phyloP scores from a whole-genome alignment of 345 rosid species.

The Erucastrum elatum region DNA sequence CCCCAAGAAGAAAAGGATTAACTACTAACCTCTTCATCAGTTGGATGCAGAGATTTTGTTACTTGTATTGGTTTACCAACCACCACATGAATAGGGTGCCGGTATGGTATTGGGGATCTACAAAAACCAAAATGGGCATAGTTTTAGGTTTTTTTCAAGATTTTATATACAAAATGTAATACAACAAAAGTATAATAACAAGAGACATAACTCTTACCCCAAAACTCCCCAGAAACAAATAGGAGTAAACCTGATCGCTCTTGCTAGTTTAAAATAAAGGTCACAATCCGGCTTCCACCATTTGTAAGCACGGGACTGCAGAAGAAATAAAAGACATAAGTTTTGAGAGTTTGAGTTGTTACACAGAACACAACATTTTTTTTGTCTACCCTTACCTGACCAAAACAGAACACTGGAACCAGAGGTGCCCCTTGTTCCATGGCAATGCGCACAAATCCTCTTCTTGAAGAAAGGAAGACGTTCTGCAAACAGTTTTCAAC shows the following conservation, averaged over 20 bases:
- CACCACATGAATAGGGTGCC: slow-evolving; percentile 75
- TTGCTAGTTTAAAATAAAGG: slow-evolving; percentile 54
- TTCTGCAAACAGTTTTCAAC: slow-evolving; percentile 49
- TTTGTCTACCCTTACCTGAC: slow-evolving; percentile 54
- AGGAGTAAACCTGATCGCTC: slow-evolving; percentile 82
- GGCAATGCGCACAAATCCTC: slow-evolving; percentile 86
- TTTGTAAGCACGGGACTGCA: slow-evolving; percentile 62
- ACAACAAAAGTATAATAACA: neutral
- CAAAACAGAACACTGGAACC: slow-evolving; percentile 94
- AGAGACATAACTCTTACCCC: slow-evolving; percentile 49
- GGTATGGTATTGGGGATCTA: slow-evolving; percentile 79
- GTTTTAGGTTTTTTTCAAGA: neutral
- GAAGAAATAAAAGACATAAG: slow-evolving; percentile 12
- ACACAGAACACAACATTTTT: slow-evolving; percentile 1
- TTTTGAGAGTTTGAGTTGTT: neutral
- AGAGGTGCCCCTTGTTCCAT: slow-evolving; percentile 77
- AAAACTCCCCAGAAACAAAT: slow-evolving; percentile 82
- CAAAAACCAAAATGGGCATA: neutral
- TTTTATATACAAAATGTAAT: neutral
- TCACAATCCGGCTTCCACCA: slow-evolving; percentile 94
- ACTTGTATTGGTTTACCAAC: slow-evolving; percentile 83
- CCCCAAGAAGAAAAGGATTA: neutral
- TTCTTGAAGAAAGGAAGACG: slow-evolving; percentile 66
- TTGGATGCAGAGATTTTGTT: slow-evolving; percentile 63
- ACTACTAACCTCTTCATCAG: slow-evolving; percentile 70